Evolutionary conservation across 1,139 yeast genomes (phyloP).

Genomic region (Debaryomyces psychrophilus): DNA sequence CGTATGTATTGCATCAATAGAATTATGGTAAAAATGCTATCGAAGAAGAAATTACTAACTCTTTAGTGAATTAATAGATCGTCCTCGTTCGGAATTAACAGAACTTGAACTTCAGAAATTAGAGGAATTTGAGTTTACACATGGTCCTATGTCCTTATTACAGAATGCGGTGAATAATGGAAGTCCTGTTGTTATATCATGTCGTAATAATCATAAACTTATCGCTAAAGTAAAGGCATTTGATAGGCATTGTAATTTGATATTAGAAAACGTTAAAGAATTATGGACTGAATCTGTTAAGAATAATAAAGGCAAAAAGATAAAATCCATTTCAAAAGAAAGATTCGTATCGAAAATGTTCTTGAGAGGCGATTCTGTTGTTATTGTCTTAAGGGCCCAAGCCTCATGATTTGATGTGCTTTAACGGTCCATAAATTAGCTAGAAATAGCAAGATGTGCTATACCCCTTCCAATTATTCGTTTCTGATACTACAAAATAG

Average conservation of each 20-base stretch:
- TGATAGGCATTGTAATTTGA: conserved; percentile 94
- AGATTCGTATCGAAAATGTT: conserved; percentile 88
- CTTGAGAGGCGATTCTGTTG: conserved; percentile 93
- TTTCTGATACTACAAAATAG: background rate
- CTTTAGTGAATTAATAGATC: conserved; percentile 62
- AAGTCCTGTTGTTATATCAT: conserved; percentile 81
- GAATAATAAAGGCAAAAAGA: conserved; percentile 69
- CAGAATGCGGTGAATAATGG: conserved; percentile 77
- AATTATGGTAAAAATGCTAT: background rate
- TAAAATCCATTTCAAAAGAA: conserved; percentile 73
- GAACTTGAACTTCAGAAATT: conserved; percentile 77
- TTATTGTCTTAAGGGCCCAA: conserved; percentile 68
- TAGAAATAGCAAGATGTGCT: background rate
- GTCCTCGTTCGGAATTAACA: conserved; percentile 78
- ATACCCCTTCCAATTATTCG: background rate
- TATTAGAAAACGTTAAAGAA: conserved; percentile 90
- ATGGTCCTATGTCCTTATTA: conserved; percentile 89
- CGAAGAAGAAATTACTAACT: conserved; percentile 18
- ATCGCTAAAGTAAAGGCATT: conserved; percentile 91
- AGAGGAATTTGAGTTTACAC: conserved; percentile 86
- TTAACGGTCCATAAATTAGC: background rate
- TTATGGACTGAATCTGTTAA: conserved; percentile 79
- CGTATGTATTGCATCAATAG: conserved; percentile 12
- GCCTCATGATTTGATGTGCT: background rate
- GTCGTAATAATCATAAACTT: conserved; percentile 90